These are phyloP conservation scores for Geotrichum aggregatum DNA, from an alignment of 1,139 yeast genomes.

Conservation along the genomic window DNA sequence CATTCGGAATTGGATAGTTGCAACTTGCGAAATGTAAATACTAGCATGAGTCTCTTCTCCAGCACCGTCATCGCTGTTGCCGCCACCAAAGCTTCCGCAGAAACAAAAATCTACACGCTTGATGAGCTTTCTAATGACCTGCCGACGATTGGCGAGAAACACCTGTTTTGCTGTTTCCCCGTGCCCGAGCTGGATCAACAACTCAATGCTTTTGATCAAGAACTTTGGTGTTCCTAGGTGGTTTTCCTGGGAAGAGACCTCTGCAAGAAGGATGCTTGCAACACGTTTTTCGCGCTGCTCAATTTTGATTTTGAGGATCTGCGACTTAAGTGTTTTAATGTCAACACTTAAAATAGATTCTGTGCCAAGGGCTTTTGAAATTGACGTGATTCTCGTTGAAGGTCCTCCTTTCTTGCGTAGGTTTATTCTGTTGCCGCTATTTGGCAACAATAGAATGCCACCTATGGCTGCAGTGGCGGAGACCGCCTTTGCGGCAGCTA, in stretches of 20 bases:
- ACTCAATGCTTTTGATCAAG: slow-evolving; percentile 36
- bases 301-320: slow-evolving; percentile 29
- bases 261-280: slow-evolving; percentile 31
- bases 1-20: slow-evolving; percentile 55
- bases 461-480: slow-evolving; percentile 11
- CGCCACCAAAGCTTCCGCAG: no score
- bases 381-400: background rate
- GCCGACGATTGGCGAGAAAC: slow-evolving; percentile 47
- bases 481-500: slow-evolving; percentile 16
- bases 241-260: slow-evolving; percentile 34
- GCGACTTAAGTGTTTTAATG: slow-evolving; percentile 17
- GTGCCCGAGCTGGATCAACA: slow-evolving; percentile 44
- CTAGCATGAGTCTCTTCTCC: slow-evolving; percentile 37
- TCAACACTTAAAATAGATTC: slow-evolving; percentile 9
- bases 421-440: background rate
- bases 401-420: slow-evolving; percentile 1
- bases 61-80: slow-evolving; percentile 36
- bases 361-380: background rate
- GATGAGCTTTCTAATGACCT: slow-evolving; percentile 45
- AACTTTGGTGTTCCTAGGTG: slow-evolving; percentile 32
- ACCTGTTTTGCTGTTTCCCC: slow-evolving; percentile 48
- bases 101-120: slow-evolving; percentile 47
- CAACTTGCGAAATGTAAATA: slow-evolving; percentile 43
- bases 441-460: slow-evolving; percentile 3
- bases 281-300: slow-evolving; percentile 33